Evolutionary conservation across 768 basidiomycete species (phyloP), one percentile per base, ranked within the genome.

Genomic region (Suillus discolor): DNA sequence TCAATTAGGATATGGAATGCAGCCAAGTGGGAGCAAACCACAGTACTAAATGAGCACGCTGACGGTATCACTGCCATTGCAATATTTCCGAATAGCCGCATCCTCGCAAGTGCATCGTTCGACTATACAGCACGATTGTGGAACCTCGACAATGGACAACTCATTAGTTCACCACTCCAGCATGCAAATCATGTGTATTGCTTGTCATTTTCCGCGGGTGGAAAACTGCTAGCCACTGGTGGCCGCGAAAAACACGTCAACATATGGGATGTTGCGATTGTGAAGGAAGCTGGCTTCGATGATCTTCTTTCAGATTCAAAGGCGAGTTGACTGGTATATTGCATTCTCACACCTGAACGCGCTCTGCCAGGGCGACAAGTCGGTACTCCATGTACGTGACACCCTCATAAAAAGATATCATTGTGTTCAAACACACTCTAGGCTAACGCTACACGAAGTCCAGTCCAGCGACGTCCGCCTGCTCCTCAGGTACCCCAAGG

Each of bases 101-200:
- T 62, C 23, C 54, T 71, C 47, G 67, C 60, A 25, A 68, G 55
- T 54, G 66, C 51, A 13, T 70, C 70, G 25, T 64, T 65, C 57
- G 16, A 54, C 2, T 6, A 31, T 6, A 68, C 45, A 31, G 31
- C 5, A 1, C 31, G 4, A 31, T 31, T 31, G 31, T 31, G 31
- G 61, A 47, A 53, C 61, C n/a, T 51, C n/a, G 31, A 23, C 36
- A 12, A 45, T 11, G 31, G 45, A 5, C 23, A 25, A 12, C 49
- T 15, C 23, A n/a, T 51, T 1, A 25, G 61, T 12, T 36, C 9
- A 2, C 25, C 31, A 3, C 61, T 62, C 18, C 9, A 31, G 31
- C 31, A 51, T 18, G 8, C 23, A n/a, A 2, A 7, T 2, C 0
- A 6, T 28, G 31, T 62, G 8, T 0, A 5, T 6, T 45, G 31